These are phyloP conservation scores for Trypanosoma theileri DNA, from an alignment of 208 protist species.

Conservation along the genomic window DNA sequence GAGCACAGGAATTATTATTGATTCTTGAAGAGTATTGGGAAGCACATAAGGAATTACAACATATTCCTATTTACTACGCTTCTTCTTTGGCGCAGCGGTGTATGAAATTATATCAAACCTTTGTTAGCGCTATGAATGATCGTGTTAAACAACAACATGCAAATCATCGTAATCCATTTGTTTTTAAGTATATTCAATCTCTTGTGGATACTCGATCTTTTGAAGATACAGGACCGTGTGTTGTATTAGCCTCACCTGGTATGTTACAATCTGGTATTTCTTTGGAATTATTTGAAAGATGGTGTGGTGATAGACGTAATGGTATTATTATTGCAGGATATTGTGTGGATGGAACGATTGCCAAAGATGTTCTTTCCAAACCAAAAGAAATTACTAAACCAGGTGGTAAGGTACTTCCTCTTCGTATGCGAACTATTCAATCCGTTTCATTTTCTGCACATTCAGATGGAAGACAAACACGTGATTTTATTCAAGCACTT, in stretches of 20 bases:
- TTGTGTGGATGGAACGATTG: slow-evolving; percentile 97
- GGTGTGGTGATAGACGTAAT: slow-evolving; percentile 96
- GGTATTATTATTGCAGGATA: slow-evolving; percentile 97
- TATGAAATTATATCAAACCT: slow-evolving; percentile 98
- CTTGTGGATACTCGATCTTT: slow-evolving; percentile 91
- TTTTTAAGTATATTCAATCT: slow-evolving; percentile 96
- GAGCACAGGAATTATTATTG: slow-evolving; percentile 98
- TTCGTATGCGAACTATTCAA: slow-evolving; percentile 91
- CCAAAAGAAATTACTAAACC: slow-evolving; percentile 89
- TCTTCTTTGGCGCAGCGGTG: slow-evolving; percentile 97
- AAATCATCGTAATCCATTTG: slow-evolving; percentile 95
- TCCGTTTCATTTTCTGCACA: slow-evolving; percentile 98
- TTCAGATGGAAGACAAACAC: slow-evolving; percentile 94
- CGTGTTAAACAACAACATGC: slow-evolving; percentile 91
- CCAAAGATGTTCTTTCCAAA: slow-evolving; percentile 88
- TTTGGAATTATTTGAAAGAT: slow-evolving; percentile 97
- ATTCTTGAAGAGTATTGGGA: slow-evolving; percentile 99
- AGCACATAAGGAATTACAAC: slow-evolving; percentile 95
- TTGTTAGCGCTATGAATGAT: slow-evolving; percentile 98
- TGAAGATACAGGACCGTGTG: slow-evolving; percentile 93
- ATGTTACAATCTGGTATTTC: slow-evolving; percentile 98
- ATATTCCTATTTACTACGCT: slow-evolving; percentile 99
- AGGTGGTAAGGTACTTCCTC: slow-evolving; percentile 86
- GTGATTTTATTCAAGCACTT: slow-evolving; percentile 86
- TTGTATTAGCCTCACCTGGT: slow-evolving; percentile 95